Conservation (phyloP, 192 early-diverging fungal species). For the Spizellomyces sp. region DNA sequence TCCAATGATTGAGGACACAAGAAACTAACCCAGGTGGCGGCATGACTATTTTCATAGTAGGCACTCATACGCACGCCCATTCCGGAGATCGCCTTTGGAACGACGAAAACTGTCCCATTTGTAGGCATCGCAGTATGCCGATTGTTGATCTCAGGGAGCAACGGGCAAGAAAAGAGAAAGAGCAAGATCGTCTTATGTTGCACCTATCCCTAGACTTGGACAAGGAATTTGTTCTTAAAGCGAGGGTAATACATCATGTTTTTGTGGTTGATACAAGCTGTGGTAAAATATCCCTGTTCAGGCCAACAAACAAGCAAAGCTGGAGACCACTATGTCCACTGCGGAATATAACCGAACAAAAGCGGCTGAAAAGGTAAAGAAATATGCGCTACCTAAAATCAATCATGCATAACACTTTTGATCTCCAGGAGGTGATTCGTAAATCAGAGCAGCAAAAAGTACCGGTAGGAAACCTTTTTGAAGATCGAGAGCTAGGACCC, state of each 20-base stretch:
- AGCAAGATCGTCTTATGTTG: slow-evolving; percentile 48
- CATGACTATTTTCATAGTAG: slow-evolving; percentile 13
- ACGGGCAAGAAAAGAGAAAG: slow-evolving; percentile 39
- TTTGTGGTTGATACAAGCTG: too few species aligned
- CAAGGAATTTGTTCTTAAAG: slow-evolving; percentile 33
- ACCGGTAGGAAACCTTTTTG: slow-evolving; percentile 51
- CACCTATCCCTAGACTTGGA: slow-evolving; percentile 47
- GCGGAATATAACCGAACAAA: too few species aligned
- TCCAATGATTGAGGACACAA: too few species aligned
- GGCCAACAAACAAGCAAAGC: too few species aligned
- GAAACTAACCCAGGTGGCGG: too few species aligned
- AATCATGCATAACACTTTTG: too few species aligned
- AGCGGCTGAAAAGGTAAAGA: too few species aligned
- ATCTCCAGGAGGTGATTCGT: too few species aligned
- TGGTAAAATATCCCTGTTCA: too few species aligned
- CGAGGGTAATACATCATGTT: too few species aligned
- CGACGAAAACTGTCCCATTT: slow-evolving; percentile 51
- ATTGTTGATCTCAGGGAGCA: slow-evolving; percentile 24
- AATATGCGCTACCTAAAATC: too few species aligned
- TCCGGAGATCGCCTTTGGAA: slow-evolving; percentile 48
- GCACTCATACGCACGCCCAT: slow-evolving; percentile 45
- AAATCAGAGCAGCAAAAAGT: neutral
- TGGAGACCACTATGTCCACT: too few species aligned
- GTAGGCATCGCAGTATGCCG: slow-evolving; percentile 29
- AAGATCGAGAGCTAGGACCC: slow-evolving; percentile 40